Evolutionary conservation across 331 rosid genomes (phyloP), one percentile per base, ranked within the genome.

Genomic region (Cydonia oblonga): DNA sequence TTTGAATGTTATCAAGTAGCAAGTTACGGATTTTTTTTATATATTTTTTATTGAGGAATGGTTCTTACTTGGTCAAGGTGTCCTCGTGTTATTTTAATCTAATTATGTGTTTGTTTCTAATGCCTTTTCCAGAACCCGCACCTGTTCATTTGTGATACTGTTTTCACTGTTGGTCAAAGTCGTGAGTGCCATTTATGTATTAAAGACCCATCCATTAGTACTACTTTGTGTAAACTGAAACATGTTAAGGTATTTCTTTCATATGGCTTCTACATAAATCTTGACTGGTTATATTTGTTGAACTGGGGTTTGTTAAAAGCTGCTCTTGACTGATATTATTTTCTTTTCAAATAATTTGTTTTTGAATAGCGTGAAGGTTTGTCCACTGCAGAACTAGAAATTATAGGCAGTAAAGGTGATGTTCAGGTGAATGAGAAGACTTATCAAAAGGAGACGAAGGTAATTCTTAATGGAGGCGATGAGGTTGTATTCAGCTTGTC

Each of bases 121-220:
- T 81, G 32, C 60, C 72, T 79, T 84, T 84, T 77, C 76, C 96
- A 93, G 98, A 89, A 86, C 66, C 97, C 89, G 69, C 97, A 93
- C 81, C 56, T 76, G 71, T 19, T 32, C 76, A 77, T 93, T 79
- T 83, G 66, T 56, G 86, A 86, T 63, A 66, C 86, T 75, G 76
- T 75, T 68, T 89, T 89, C 86, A 85, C 90, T 8, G 92, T 91
- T 57, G 98, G 98, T 76, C 96, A 89, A 87, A 81, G 96, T 67
- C 86, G 80, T 52, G 91, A 78, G 19, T 87, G 98, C 84, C 82
- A 89, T 82, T 86, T 93, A 78, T 66, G 84, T 25, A 85, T 93
- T 74, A 89, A 89, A 75, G 98, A 93, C 73, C 81, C 87, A 44
- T 79, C 87, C 42, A 69, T 83, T 56, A 83, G 96, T 82, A 70